phyloP scores from a whole-genome alignment of 306 rosid species.

The Quercus parvula region DNA sequence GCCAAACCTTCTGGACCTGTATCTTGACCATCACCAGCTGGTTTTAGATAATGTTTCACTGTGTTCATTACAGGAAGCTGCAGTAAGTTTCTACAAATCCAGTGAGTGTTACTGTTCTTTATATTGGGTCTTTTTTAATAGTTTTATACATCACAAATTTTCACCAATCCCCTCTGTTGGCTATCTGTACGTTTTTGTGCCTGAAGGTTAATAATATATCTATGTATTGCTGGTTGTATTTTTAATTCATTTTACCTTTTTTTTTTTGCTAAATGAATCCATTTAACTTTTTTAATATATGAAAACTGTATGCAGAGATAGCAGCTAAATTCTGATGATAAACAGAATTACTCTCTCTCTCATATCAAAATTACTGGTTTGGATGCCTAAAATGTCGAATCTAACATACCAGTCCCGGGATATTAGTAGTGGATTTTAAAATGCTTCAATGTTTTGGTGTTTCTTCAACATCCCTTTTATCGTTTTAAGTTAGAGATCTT shows the following conservation, averaged over 20 bases:
- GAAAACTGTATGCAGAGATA: not conserved
- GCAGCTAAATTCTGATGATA: not conserved
- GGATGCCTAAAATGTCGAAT: not conserved
- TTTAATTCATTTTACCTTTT: not conserved
- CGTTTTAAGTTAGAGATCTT: not conserved
- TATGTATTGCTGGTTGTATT: not conserved
- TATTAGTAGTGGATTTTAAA: not conserved
- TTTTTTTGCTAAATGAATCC: too few relatives aligned
- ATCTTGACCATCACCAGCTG: conserved; percentile 72
- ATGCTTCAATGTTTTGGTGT: conserved; percentile 3
- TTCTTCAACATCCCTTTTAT: conserved; percentile 1
- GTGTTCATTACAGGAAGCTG: conserved; percentile 62
- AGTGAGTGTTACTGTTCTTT: conserved; percentile 18
- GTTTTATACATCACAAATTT: conserved; percentile 17
- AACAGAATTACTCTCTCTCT: not conserved
- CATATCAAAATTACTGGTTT: not conserved
- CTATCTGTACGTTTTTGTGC: conserved; percentile 18
- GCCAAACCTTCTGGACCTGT: conserved; percentile 87
- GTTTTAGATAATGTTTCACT: conserved; percentile 59
- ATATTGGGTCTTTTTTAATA: conserved; percentile 22
- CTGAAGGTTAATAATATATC: conserved; percentile 10
- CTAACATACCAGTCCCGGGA: not conserved
- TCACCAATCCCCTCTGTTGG: conserved; percentile 18
- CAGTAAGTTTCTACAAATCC: conserved; percentile 65
- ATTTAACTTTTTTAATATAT: not conserved